Base-by-base conservation (phyloP, 148 eudicot genomes). In the Limonium bicolor region DNA sequence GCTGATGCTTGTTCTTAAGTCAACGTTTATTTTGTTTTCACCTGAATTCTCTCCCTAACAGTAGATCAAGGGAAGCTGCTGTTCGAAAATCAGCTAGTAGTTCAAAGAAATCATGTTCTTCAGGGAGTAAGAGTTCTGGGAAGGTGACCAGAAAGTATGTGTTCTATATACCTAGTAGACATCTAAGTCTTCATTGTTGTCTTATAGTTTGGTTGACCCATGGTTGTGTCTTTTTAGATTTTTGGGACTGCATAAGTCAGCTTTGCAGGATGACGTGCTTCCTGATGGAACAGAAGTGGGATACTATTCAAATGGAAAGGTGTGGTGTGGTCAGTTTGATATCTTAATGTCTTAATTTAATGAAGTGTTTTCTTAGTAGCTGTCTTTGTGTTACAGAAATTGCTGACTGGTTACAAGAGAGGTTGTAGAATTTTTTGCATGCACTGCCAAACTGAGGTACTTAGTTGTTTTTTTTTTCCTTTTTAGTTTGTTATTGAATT, bases 91-190 rank as follows among this genome's bases (percentile, higher is more conserved):
- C 73, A 27, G 54, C 62, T 42, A 41, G 24, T 23, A 29, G 34
- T 41, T 43, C 42, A 19, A 39, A 66, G 36, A 54, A 49, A 30
- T 11, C 34, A 19, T 53, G 56, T 48, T 65, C 66, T 18, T 59
- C 64, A 36, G 62, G 47, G 37, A 50, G 43, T 18, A 81, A 69
- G 61, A 46, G 70, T 36, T 64, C 56, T 50, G 90, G 94, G 56
- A 77, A 62, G 69, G 19, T 80, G 49, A 83, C 94, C 3, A 53
- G 65, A 32, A 88, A 88, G 96, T 88, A 36, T 54, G 83, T 80
- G 36, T 41, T 56, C 31, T 20, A 8, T 48, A 28, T n/a, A n/a
- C n/a, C n/a, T n/a, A n/a, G n/a, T n/a, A n/a, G n/a, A n/a, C n/a
- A n/a, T n/a, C 10, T 40, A 40, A 56, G 26, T 41, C 29, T 35